Evolutionary conservation across 192 early-diverging fungal species (phyloP), one percentile per base, ranked within the genome.

Genomic region (Coemansia sp.): DNA sequence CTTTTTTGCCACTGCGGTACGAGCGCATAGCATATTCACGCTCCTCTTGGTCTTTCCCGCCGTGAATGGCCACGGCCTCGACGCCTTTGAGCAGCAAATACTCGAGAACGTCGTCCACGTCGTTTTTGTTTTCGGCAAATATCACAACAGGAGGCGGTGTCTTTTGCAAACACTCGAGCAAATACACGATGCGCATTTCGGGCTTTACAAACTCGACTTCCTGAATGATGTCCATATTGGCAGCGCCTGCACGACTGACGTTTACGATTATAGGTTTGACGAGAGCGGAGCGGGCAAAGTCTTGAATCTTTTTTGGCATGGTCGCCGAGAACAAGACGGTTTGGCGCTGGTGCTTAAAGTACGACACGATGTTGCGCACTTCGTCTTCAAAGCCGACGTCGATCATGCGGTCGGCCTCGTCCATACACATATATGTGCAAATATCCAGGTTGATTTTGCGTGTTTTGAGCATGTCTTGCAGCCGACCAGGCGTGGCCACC

Each of bases 361-460:
- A 97, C 5, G 95, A 98, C 83, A 98, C 88, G 57, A 98, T 94
- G 40, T 90, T 92, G 51, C 96, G 86, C 34, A 96, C 90, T 70
- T 97, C 96, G 28, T 98, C 96, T 57, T 97, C 96, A 68, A 98
- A 98, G 34, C 95, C 95, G 87, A 96, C 91, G 70, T 98, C 96
- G 55, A 98, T 88, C 96, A 98, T 98, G 60, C 96, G 84, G 87
- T 98, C 96, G 11, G 96, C 96, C 74, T 98, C 96, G 76, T 98
- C 96, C 87, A 97, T 87, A 64, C 94, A 95, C 68, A 98, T 73
- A 48, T 87, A 95, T 66, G 85, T 89, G 85, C 95, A 97, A 42
- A 88, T 62, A 61, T 94, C 88, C 62, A 98, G 66, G 55, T 93
- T 96, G 58, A 98, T 86, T 59, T 89, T 90, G n/a, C 88, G 86